Conservation (phyloP, 2,329 filamentous ascomycete species). For the Penicillium freii region DNA sequence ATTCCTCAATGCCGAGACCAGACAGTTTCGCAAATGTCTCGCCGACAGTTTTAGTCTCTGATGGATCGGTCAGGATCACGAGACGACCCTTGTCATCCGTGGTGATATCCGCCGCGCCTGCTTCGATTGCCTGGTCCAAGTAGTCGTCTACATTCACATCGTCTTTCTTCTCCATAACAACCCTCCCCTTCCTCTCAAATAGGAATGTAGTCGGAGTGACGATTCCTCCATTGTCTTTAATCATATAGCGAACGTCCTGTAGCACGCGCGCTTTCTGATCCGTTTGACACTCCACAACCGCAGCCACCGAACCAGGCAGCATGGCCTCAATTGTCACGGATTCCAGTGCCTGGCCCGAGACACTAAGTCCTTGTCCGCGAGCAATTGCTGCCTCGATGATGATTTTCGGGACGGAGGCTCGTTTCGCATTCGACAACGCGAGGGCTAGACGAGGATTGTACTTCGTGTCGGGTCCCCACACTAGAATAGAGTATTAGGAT, state of each 20-base stretch:
- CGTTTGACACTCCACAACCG: conserved; percentile 82
- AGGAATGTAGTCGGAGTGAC: conserved; percentile 75
- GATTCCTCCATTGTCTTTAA: conserved; percentile 70
- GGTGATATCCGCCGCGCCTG: conserved; percentile 61
- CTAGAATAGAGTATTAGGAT: conserved; percentile 42
- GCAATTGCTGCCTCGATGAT: conserved; percentile 83
- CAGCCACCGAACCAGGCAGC: conserved; percentile 67
- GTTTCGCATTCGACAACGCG: conserved; percentile 74
- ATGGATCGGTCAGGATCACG: conserved; percentile 68
- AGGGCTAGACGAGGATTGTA: conserved; percentile 74
- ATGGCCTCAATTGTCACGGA: conserved; percentile 75
- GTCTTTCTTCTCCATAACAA: conserved; percentile 64
- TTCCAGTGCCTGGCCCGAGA: conserved; percentile 74
- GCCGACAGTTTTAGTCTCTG: conserved; percentile 62
- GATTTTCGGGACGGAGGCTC: conserved; percentile 78
- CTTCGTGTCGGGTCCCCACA: conserved; percentile 71
- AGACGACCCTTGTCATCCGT: conserved; percentile 67
- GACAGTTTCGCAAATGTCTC: conserved; percentile 63
- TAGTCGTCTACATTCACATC: conserved; percentile 64
- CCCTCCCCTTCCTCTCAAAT: conserved; percentile 76
- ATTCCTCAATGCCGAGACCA: conserved; percentile 66
- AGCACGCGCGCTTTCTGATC: conserved; percentile 74
- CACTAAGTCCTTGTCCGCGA: conserved; percentile 79
- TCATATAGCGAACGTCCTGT: conserved; percentile 66
- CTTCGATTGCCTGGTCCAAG: conserved; percentile 78